These are phyloP conservation scores for Pestalotiopsis sp. DNA, from an alignment of 2,329 filamentous ascomycete species.

Conservation along the genomic window DNA sequence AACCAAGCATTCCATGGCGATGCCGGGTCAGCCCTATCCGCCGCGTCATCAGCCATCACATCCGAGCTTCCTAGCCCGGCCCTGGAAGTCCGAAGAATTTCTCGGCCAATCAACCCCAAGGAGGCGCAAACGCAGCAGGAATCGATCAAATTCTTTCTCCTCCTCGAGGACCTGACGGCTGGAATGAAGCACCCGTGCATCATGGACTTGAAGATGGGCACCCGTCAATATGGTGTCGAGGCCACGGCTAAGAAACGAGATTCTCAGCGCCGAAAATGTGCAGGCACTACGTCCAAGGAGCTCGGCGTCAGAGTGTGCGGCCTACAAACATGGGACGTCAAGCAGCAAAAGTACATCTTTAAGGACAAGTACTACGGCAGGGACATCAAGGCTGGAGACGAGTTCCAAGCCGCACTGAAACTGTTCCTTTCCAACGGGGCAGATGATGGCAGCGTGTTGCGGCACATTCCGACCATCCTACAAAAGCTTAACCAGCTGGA, in stretches of 20 bases:
- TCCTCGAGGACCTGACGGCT: slow-evolving; percentile 92
- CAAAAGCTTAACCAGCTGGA: slow-evolving; percentile 84
- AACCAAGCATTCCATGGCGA: neutral
- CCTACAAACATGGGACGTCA: slow-evolving; percentile 92
- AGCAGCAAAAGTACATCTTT: slow-evolving; percentile 84
- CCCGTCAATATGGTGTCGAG: slow-evolving; percentile 92
- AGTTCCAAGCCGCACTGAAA: slow-evolving; percentile 87
- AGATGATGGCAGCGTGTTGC: slow-evolving; percentile 76
- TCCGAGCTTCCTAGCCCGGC: slow-evolving; percentile 42
- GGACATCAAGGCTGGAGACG: slow-evolving; percentile 79
- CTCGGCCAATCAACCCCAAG: slow-evolving; percentile 74
- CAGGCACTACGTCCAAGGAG: slow-evolving; percentile 86
- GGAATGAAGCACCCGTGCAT: slow-evolving; percentile 97
- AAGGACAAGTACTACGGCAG: slow-evolving; percentile 98
- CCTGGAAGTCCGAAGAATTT: slow-evolving; percentile 46
- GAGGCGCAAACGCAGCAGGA: slow-evolving; percentile 69
- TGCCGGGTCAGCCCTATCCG: slow-evolving; percentile 32
- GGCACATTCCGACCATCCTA: slow-evolving; percentile 86
- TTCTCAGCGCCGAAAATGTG: slow-evolving; percentile 91
- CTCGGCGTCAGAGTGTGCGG: slow-evolving; percentile 93
- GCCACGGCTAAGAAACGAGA: slow-evolving; percentile 89
- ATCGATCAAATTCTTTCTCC: slow-evolving; percentile 83
- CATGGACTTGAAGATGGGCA: slow-evolving; percentile 98
- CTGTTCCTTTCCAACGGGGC: slow-evolving; percentile 91
- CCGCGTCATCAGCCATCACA: slow-evolving; percentile 33